Evolutionary conservation across 805 yeast species (phyloP).

Genomic region (Dipodascopsis uninucleata): DNA sequence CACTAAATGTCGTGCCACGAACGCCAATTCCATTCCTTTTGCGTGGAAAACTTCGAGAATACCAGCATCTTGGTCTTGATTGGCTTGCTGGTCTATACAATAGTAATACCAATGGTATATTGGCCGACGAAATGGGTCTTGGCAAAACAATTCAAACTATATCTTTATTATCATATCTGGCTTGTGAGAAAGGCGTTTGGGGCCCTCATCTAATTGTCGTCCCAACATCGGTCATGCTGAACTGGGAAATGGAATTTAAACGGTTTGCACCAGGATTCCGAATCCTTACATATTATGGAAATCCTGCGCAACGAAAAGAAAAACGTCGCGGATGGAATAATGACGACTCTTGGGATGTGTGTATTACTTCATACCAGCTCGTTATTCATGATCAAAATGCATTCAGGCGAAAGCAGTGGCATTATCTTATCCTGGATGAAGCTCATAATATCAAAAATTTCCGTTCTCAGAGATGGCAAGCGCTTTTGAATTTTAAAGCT

Average conservation of each 20-base stretch:
- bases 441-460: slow-evolving; percentile 98
- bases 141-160: slow-evolving; percentile 96
- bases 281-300: slow-evolving; percentile 90
- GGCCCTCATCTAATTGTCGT: slow-evolving; percentile 97
- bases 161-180: slow-evolving; percentile 76
- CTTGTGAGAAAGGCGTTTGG: slow-evolving; percentile 93
- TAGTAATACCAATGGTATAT: slow-evolving; percentile 89
- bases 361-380: slow-evolving; percentile 93
- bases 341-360: slow-evolving; percentile 91
- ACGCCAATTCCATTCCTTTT: slow-evolving; percentile 67
- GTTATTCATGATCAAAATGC: slow-evolving; percentile 97
- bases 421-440: slow-evolving; percentile 94
- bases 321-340: slow-evolving; percentile 98
- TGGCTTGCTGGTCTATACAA: slow-evolving; percentile 95
- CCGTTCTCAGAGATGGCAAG: slow-evolving; percentile 96
- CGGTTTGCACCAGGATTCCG: slow-evolving; percentile 98
- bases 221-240: slow-evolving; percentile 94
- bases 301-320: slow-evolving; percentile 93
- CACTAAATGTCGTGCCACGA: slow-evolving; percentile 21
- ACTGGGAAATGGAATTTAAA: slow-evolving; percentile 99
- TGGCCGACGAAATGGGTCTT: slow-evolving; percentile 98
- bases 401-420: slow-evolving; percentile 89
- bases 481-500: slow-evolving; percentile 87
- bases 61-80: slow-evolving; percentile 93
- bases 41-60: slow-evolving; percentile 79